These are phyloP conservation scores for Euphrasia confusa DNA, from an alignment of 257 asterid species.

Conservation along the genomic window DNA sequence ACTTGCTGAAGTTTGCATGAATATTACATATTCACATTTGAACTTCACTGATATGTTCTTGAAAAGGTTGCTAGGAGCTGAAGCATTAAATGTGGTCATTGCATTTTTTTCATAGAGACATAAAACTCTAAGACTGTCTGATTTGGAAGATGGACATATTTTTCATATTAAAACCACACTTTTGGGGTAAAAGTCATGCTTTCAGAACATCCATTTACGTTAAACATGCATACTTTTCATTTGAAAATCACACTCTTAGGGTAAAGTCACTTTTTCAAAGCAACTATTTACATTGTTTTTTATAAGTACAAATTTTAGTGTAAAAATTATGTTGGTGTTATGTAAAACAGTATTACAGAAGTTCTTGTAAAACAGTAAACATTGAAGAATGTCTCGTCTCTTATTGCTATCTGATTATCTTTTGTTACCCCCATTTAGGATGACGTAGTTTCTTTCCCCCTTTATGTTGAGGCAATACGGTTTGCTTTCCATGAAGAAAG, in stretches of 20 bases:
- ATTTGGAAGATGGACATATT: too few relatives aligned
- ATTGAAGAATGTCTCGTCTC: slow-evolving; percentile 3
- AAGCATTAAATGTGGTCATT: slow-evolving; percentile 13
- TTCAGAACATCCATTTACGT: too few relatives aligned
- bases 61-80: slow-evolving; percentile 14
- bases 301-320: too few relatives aligned
- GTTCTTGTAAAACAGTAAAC: neutral
- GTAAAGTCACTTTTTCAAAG: too few relatives aligned
- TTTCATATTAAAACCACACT: too few relatives aligned
- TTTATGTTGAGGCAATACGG: slow-evolving; percentile 89
- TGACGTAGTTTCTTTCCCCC: slow-evolving; percentile 84
- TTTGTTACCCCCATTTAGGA: slow-evolving; percentile 43
- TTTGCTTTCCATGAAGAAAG: slow-evolving; percentile 98
- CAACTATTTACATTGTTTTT: too few relatives aligned
- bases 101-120: neutral
- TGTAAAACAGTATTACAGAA: too few relatives aligned
- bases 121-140: too few relatives aligned
- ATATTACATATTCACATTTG: slow-evolving; percentile 5
- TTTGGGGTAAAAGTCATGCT: too few relatives aligned
- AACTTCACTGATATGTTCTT: slow-evolving; percentile 7
- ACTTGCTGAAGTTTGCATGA: slow-evolving; percentile 14
- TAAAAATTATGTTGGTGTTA: too few relatives aligned
- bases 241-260: too few relatives aligned
- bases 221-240: too few relatives aligned
- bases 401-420: slow-evolving; percentile 14